Evolutionary conservation across 768 basidiomycete species (phyloP).

Genomic region (Hemileccinum rubropunctum): DNA sequence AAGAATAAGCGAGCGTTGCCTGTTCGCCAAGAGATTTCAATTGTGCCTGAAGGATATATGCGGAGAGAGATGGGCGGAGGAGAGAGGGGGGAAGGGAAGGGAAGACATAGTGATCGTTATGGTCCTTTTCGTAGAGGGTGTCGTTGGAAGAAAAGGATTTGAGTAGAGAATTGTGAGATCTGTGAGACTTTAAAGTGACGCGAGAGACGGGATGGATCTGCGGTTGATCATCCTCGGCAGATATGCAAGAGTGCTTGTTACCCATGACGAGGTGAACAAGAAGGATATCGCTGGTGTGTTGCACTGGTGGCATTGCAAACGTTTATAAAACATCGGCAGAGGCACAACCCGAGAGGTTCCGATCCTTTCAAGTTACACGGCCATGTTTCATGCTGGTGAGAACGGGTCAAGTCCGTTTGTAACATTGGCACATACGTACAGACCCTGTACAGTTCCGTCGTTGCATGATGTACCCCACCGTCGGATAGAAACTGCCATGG

Average conservation of each 20-base stretch:
- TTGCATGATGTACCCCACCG: too few species aligned
- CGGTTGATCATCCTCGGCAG: slow-evolving; percentile 9
- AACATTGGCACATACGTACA: too few species aligned
- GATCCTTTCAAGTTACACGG: too few species aligned
- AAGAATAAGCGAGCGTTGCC: slow-evolving; percentile 42
- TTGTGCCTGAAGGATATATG: slow-evolving; percentile 29
- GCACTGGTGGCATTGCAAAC: too few species aligned
- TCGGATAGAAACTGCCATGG: too few species aligned
- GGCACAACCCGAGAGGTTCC: too few species aligned
- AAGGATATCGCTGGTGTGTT: neutral
- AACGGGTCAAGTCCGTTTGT: too few species aligned
- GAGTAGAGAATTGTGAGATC: slow-evolving; percentile 33
- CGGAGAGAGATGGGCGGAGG: slow-evolving; percentile 10
- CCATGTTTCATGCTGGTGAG: too few species aligned
- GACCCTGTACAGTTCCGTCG: too few species aligned
- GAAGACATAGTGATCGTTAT: slow-evolving; percentile 1
- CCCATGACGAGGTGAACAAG: slow-evolving; percentile 27
- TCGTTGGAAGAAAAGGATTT: slow-evolving; percentile 41
- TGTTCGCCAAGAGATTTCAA: slow-evolving; percentile 29
- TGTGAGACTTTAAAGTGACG: slow-evolving; percentile 39
- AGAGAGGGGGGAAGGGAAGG: slow-evolving; percentile 3
- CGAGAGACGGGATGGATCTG: too few species aligned
- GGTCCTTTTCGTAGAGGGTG: slow-evolving; percentile 34
- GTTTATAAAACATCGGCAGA: too few species aligned
- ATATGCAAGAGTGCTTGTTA: slow-evolving; percentile 25